Evolutionary conservation across 2,329 filamentous ascomycete genomes (phyloP).

Genomic region (Fusarium sp.): DNA sequence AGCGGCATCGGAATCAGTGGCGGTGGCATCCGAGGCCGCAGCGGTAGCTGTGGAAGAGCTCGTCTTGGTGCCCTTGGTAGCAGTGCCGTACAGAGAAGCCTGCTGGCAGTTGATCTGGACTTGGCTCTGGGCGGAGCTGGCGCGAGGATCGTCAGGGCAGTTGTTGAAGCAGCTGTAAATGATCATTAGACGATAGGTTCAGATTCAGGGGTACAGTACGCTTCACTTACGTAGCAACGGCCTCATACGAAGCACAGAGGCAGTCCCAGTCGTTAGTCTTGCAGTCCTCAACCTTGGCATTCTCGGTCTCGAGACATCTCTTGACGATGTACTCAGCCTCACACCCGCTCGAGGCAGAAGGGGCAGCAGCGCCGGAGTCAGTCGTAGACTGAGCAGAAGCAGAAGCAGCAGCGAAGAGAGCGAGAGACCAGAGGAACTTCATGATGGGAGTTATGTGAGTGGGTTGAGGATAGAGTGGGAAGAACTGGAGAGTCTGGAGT

Average conservation of each 20-base stretch:
- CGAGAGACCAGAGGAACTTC: conserved; percentile 60
- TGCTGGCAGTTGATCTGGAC: conserved; percentile 60
- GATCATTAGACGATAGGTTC: conserved; percentile 8
- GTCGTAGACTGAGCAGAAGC: conserved; percentile 51
- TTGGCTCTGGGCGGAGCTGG: conserved; percentile 52
- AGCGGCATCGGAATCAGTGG: conserved; percentile 37
- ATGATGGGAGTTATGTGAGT: conserved; percentile 51
- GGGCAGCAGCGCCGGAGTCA: conserved; percentile 45
- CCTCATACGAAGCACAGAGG: conserved; percentile 59
- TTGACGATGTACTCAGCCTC: conserved; percentile 62
- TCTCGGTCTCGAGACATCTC: conserved; percentile 58
- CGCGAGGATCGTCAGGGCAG: conserved; percentile 63
- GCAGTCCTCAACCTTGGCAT: conserved; percentile 56
- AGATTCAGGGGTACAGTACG: background rate
- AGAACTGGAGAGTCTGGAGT: background rate
- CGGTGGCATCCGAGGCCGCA: conserved; percentile 27
- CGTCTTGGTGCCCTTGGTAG: conserved; percentile 45
- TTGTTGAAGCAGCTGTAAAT: conserved; percentile 65
- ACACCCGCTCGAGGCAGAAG: conserved; percentile 52
- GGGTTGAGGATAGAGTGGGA: background rate
- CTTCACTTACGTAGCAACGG: conserved; percentile 59
- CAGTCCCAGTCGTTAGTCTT: conserved; percentile 59
- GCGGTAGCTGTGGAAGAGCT: conserved; percentile 36
- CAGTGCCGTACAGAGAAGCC: conserved; percentile 58
- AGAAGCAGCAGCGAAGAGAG: conserved; percentile 53